Conservation (phyloP, 2,329 filamentous ascomycete genomes). For the Colletotrichum scovillei region DNA sequence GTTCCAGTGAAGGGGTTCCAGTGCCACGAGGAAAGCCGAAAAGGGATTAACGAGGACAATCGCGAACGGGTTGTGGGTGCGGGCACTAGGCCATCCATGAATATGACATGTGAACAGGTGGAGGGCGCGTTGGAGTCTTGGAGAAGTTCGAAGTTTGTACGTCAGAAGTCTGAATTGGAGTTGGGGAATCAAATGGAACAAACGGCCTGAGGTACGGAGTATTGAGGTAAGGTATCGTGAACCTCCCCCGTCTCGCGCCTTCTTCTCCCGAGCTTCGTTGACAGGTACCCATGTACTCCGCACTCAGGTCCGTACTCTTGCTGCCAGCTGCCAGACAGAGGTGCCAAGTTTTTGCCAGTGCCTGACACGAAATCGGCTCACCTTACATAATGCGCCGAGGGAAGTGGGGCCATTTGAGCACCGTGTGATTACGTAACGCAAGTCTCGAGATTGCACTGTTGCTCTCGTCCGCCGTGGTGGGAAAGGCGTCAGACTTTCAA, state of each 20-base stretch:
- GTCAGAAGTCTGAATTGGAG: not conserved
- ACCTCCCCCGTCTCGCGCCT: not conserved
- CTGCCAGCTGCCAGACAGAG: not conserved
- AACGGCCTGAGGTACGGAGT: not conserved
- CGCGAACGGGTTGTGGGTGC: not conserved
- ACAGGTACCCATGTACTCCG: not conserved
- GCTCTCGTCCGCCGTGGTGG: not conserved
- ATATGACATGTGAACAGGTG: not conserved
- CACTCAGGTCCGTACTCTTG: too few species aligned
- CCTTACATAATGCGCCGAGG: not conserved
- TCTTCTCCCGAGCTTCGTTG: not conserved
- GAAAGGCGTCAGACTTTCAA: not conserved
- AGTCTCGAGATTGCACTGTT: slow-evolving; percentile 21
- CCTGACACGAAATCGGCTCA: not conserved
- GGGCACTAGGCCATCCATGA: not conserved
- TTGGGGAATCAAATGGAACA: not conserved
- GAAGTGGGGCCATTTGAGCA: not conserved
- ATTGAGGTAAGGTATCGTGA: slow-evolving; percentile 7
- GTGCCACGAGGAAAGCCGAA: not conserved
- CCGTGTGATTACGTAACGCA: not conserved
- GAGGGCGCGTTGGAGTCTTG: not conserved
- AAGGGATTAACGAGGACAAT: not conserved
- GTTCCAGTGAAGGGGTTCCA: not conserved
- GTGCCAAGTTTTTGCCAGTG: not conserved
- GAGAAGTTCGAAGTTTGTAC: not conserved